Base-by-base conservation (phyloP, 2,329 filamentous ascomycete species). In the Monosporascus sp. region DNA sequence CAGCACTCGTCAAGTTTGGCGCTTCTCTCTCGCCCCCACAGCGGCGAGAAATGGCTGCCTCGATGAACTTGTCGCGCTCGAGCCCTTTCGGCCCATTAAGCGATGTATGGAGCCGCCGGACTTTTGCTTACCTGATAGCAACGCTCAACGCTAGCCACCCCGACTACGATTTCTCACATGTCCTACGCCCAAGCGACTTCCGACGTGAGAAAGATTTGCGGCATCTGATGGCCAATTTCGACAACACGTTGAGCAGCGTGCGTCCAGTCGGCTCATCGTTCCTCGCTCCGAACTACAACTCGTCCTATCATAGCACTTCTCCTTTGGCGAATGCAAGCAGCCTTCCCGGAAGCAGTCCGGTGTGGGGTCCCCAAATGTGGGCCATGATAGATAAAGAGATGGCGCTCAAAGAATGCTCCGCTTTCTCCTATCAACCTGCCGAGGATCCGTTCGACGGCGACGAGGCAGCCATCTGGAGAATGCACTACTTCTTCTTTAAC, bases 401-500 rank as follows among this genome's bases (percentile, higher is more conserved):
- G 92, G 84, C 83, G 48, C 79, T 97, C 44, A 86, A 89, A 60
- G 87, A 95, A 61, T 99, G 94, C 73, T 87, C 86, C 52, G 84
- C 93, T 57, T 97, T 96, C 70, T 88, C 87, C 52, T 99, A 96
- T 73, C 83, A 88, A 49, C 94, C 94, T 0, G 86, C 90, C 41
- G 89, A 92, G 56, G 92, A 96, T 65, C 90, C 91, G 0, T 96
- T 95, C 63, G 88, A 92, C 62, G 91, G 91, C 57, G 92, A 96
- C 56, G 91, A 97, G 65, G 89, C 90, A 56, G 88, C 92, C 9
- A 92, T 99, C 57, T 99, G 93, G 93, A 91, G 89, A 48, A 80
- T 92, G 57, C 92, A 97, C 70, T 97, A 96, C 72, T 96, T 99
- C 76, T 96, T 97, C 71, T 97, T 97, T 80, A 97, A 96, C 77